Evolutionary conservation across 129 eudicot genomes (phyloP).

Genomic region (Pseudognaphalium luteoalbum): DNA sequence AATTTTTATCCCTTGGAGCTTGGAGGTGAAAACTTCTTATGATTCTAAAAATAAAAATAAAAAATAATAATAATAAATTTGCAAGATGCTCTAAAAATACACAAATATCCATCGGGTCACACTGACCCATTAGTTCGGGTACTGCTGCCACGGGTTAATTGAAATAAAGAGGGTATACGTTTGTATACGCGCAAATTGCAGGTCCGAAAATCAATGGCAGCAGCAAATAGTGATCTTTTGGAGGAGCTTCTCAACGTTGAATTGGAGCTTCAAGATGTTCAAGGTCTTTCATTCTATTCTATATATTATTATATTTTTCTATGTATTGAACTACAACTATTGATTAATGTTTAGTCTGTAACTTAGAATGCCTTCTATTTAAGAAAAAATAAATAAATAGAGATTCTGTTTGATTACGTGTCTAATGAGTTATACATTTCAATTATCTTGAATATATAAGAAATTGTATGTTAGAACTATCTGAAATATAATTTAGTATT

Average conservation of each 20-base stretch:
- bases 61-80: no score
- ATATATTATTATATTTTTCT: neutral
- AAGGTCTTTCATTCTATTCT: constrained; percentile 44
- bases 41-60: no score
- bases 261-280: constrained; percentile 84
- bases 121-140: neutral
- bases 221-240: constrained; percentile 38
- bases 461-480: neutral
- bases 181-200: neutral
- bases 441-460: neutral
- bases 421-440: neutral
- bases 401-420: neutral
- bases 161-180: constrained; percentile 17
- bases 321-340: no score
- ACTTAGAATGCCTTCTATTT: neutral
- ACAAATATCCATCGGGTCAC: neutral
- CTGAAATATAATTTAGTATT: neutral
- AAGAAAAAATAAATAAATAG: no score
- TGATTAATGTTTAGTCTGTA: neutral
- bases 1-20: no score
- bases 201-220: constrained; percentile 48
- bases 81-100: no score
- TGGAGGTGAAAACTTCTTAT: no score
- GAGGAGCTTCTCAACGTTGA: constrained; percentile 79
- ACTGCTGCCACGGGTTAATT: neutral